phyloP scores from a whole-genome alignment of 345 rosid species.

The Angophora floribunda region DNA sequence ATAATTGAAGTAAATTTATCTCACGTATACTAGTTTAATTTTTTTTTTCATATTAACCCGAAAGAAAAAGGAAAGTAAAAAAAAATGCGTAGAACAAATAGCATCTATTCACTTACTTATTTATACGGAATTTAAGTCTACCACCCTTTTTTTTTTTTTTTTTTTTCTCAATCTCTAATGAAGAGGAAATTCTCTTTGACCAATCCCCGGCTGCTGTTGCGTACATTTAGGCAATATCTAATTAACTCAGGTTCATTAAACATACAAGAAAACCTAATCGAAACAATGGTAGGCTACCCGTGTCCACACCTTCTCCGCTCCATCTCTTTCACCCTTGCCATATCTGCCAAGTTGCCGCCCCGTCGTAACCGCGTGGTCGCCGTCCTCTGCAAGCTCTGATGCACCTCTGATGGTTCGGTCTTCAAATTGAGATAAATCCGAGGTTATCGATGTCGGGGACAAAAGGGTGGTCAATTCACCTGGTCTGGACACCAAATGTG shows the following conservation, averaged over 20 bases:
- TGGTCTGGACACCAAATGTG: background rate
- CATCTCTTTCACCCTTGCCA: background rate
- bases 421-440: background rate
- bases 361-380: background rate
- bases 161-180: background rate
- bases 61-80: no score
- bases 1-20: no score
- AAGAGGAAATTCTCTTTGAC: no score
- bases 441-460: background rate
- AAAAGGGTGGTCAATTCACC: background rate
- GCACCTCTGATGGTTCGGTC: background rate
- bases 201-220: no score
- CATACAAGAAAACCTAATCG: no score
- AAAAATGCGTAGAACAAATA: background rate
- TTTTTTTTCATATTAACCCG: no score
- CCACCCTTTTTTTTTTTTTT: background rate
- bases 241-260: no score
- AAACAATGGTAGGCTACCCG: no score
- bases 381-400: background rate
- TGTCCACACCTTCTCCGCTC: background rate
- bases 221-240: no score
- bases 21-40: no score
- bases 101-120: background rate
- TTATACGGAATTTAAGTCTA: background rate
- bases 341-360: background rate